A percentile compares a stretch with the other conserved stretches of the same genome.
phyloP scores from a whole-genome alignment of 192 early-diverging fungal genomes.

The Linderina pennispora region DNA sequence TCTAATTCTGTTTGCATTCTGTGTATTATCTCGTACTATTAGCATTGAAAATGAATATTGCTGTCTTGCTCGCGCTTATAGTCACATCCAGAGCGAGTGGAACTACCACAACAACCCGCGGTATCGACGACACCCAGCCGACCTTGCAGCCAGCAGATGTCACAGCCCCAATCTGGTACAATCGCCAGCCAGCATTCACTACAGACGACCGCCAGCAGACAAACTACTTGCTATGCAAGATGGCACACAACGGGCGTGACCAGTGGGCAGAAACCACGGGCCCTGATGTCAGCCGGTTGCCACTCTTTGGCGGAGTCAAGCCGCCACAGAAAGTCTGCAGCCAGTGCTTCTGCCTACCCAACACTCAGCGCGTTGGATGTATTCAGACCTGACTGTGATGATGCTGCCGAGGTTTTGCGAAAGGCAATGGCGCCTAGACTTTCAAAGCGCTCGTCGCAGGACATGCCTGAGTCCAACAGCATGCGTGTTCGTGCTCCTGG shows the following conservation, averaged over 20 bases:
- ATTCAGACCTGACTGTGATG: no score
- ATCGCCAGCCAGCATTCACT: constrained; percentile 5
- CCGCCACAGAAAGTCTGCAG: constrained; percentile 2
- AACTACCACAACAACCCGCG: no score
- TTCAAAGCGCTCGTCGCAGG: no score
- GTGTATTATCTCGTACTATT: neutral
- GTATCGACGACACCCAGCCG: neutral
- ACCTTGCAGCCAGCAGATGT: neutral
- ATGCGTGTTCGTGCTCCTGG: no score
- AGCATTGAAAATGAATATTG: neutral
- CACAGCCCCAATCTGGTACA: constrained; percentile 22
- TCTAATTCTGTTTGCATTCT: neutral
- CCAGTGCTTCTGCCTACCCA: constrained; percentile 30
- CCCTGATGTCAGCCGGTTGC: neutral
- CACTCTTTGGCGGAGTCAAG: neutral
- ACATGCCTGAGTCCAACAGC: no score
- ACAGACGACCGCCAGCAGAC: constrained; percentile 11
- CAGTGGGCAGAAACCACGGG: constrained; percentile 10
- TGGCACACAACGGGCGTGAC: constrained; percentile 23
- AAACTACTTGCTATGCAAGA: constrained; percentile 24
- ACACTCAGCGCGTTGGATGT: constrained; percentile 31
- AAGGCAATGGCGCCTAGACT: no score
- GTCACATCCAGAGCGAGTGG: no score
- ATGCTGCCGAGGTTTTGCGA: no score
- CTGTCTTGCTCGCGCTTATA: no score